Conservation (phyloP, 768 basidiomycete species). For the Tephrocybe sp. region DNA sequence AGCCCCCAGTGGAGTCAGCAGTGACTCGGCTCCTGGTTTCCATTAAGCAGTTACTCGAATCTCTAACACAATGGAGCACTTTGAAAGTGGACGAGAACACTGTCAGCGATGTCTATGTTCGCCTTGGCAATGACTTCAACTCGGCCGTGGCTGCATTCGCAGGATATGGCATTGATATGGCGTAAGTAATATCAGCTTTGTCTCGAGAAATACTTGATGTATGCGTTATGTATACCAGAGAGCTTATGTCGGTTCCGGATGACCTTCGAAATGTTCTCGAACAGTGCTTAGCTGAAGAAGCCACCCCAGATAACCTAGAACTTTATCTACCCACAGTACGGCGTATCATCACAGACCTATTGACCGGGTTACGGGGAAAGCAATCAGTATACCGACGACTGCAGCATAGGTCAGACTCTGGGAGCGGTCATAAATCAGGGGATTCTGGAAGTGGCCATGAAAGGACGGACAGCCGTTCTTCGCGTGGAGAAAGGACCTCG, state of each 20-base stretch:
- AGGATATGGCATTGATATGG: constrained; percentile 84
- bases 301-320: constrained; percentile 81
- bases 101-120: constrained; percentile 97
- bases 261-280: constrained; percentile 90
- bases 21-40: constrained; percentile 92
- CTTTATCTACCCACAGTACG: constrained; percentile 89
- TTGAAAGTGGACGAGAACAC: constrained; percentile 68
- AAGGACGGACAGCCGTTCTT: constrained; percentile 58
- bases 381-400: constrained; percentile 85
- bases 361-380: constrained; percentile 91
- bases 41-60: constrained; percentile 92
- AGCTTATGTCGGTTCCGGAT: constrained; percentile 84
- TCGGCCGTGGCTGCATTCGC: constrained; percentile 88
- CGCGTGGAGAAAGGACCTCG: constrained; percentile 44
- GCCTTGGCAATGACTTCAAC: constrained; percentile 97
- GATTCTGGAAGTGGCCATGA: constrained; percentile 40
- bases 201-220: constrained; percentile 4
- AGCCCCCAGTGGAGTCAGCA: constrained; percentile 86
- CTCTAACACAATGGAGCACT: constrained; percentile 83
- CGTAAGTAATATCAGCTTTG: constrained; percentile 51
- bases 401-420: constrained; percentile 33
- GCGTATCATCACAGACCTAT: constrained; percentile 86
- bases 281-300: constrained; percentile 88
- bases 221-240: constrained; percentile 45
- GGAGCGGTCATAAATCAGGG: constrained; percentile 46